Evolutionary conservation across 2,329 filamentous ascomycete genomes (phyloP), one percentile per base, ranked within the genome.

Genomic region (Septoria linicola): DNA sequence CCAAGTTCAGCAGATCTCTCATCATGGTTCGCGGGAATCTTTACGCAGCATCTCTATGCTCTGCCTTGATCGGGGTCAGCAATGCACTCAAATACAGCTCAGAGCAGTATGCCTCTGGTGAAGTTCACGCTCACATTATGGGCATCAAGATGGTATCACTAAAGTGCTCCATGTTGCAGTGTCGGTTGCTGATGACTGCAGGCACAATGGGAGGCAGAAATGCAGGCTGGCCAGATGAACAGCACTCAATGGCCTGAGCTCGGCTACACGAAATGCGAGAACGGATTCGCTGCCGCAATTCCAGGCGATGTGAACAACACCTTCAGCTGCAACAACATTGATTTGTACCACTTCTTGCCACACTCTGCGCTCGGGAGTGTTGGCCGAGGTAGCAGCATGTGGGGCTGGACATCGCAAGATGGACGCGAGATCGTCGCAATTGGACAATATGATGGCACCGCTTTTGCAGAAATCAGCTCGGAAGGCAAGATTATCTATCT

Each of bases 391-490:
- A 72, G 70, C 4, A 72, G 69, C 2, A 78, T 76, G 0, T 80
- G 77, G 77, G 78, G 78, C 3, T 81, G 78, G 78, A 78, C 76
- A 0, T 76, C 76, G 11, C 66, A 53, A 16, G 31, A 75, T 41
- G 77, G 76, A 21, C 76, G 79, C 25, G 79, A 81, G 52, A 80
- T 81, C 44, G 71, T 77, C 39, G 76, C 76, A 49, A 76, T 81
- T 51, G 77, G 75, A 1, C 78, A 81, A 57, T 72, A 72, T 31
- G 78, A 81, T 56, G 79, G 78, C 11, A 72, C 77, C 17, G 76
- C 77, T 2, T 81, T 81, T 57, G 73, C 74, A 27, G 78, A 81
- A 62, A 72, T 81, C 63, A 74, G 67, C 40, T 65, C 67, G 13
- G 71, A 72, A 45, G 78, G 78, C 49, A 78, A 78, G 61, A 69